Evolutionary conservation across 495 filamentous ascomycete species (phyloP).

Genomic region (Neurospora africana): DNA sequence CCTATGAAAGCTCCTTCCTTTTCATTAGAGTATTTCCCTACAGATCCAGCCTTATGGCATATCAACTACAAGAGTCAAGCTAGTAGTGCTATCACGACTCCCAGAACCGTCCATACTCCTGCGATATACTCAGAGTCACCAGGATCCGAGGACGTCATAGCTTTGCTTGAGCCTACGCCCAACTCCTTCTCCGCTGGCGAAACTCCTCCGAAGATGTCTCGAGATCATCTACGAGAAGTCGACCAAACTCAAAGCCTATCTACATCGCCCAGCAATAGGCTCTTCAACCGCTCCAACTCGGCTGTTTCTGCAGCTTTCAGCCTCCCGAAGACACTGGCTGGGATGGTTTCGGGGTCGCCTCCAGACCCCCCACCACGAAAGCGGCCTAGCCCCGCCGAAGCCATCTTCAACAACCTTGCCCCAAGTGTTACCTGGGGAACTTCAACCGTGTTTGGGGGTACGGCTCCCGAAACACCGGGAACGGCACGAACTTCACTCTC

Average conservation of each 20-base stretch:
- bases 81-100: constrained; percentile 44
- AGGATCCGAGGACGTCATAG: constrained; percentile 44
- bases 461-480: constrained; percentile 27
- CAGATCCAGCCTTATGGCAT: constrained; percentile 47
- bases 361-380: constrained; percentile 51
- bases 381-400: constrained; percentile 56
- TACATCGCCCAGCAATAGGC: constrained; percentile 57
- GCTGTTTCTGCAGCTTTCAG: constrained; percentile 55
- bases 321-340: constrained; percentile 60
- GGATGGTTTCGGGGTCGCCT: constrained; percentile 59
- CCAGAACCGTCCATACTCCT: constrained; percentile 47
- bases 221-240: constrained; percentile 23
- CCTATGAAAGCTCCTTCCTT: constrained; percentile 56
- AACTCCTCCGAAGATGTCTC: constrained; percentile 49
- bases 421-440: constrained; percentile 57
- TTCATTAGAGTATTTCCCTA: constrained; percentile 59
- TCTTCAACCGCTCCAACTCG: constrained; percentile 42
- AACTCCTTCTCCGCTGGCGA: constrained; percentile 50
- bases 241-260: constrained; percentile 51
- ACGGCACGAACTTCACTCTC: constrained; percentile 37
- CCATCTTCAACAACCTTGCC: constrained; percentile 48
- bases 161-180: constrained; percentile 37
- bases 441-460: constrained; percentile 45
- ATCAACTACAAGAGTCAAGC: constrained; percentile 34
- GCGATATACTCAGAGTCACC: constrained; percentile 49